These are phyloP conservation scores for Pseudogymnoascus sp. DNA, from an alignment of 2,329 filamentous ascomycete genomes.

Conservation along the genomic window DNA sequence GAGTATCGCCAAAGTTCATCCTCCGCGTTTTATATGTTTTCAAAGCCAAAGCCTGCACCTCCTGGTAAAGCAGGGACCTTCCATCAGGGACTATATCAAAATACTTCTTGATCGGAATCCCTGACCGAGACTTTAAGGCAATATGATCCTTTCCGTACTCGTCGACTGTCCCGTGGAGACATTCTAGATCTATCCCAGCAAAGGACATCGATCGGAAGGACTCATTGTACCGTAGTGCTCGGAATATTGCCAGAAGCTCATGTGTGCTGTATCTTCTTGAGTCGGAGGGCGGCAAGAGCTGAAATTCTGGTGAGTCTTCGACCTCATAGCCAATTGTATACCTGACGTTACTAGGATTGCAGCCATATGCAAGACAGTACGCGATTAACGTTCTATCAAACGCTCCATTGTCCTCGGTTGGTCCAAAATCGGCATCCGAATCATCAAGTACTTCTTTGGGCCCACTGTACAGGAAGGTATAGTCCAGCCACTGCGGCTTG, in stretches of 20 bases:
- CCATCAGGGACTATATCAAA: slow-evolving; percentile 28
- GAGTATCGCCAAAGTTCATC: slow-evolving; percentile 58
- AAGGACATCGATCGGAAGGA: slow-evolving; percentile 63
- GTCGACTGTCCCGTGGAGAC: slow-evolving; percentile 55
- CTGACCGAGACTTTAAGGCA: slow-evolving; percentile 50
- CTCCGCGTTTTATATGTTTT: slow-evolving; percentile 57
- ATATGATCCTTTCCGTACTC: slow-evolving; percentile 53
- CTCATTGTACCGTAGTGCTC: slow-evolving; percentile 64
- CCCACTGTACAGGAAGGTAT: slow-evolving; percentile 55
- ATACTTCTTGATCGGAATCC: slow-evolving; percentile 23
- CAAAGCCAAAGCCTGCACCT: slow-evolving; percentile 59
- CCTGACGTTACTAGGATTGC: slow-evolving; percentile 57
- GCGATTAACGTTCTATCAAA: slow-evolving; percentile 62
- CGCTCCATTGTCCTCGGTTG: slow-evolving; percentile 50
- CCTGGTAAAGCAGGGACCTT: slow-evolving; percentile 55
- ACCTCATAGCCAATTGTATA: slow-evolving; percentile 54
- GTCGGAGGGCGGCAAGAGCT: slow-evolving; percentile 50
- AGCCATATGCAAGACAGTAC: slow-evolving; percentile 61
- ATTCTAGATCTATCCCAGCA: slow-evolving; percentile 55
- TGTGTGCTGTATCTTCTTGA: slow-evolving; percentile 48
- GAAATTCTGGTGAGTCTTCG: slow-evolving; percentile 62
- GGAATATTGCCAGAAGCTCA: slow-evolving; percentile 63
- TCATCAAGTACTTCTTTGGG: slow-evolving; percentile 48
- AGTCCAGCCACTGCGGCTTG: slow-evolving; percentile 57
- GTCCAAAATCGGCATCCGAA: slow-evolving; percentile 32